Evolutionary conservation across 345 rosid genomes (phyloP).

Genomic region (Syzygium aromaticum): DNA sequence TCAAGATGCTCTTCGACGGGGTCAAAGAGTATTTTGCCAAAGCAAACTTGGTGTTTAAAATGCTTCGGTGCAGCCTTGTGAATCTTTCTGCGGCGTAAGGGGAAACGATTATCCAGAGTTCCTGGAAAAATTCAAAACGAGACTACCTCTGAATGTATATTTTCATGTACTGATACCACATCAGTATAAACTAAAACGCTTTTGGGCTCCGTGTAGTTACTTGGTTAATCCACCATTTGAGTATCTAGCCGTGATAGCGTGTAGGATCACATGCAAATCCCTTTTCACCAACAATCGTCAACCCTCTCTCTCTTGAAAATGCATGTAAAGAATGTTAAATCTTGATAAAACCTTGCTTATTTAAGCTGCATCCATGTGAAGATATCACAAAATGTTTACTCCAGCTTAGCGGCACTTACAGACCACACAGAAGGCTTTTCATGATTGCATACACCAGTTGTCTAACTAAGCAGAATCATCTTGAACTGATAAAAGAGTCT

Average conservation of each 20-base stretch:
- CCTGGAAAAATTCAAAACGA: neutral
- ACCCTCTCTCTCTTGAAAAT: neutral
- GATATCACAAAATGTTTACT: neutral
- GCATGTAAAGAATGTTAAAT: neutral
- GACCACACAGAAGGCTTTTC: neutral
- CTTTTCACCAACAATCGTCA: neutral
- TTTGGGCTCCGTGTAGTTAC: neutral
- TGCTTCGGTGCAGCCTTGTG: neutral
- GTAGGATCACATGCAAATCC: neutral
- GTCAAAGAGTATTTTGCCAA: neutral
- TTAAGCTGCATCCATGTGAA: neutral
- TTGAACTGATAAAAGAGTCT: conserved; percentile 7
- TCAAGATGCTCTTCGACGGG: neutral
- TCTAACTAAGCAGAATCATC: neutral
- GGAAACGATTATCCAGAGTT: neutral
- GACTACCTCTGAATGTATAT: neutral
- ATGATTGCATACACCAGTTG: neutral
- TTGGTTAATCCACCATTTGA: neutral
- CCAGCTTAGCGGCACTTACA: neutral
- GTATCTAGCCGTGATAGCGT: neutral
- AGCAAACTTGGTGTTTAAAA: neutral
- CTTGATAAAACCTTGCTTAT: neutral
- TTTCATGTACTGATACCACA: neutral
- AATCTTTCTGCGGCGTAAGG: neutral
- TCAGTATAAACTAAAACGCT: neutral